Conservation (phyloP, 192 early-diverging fungal genomes). For the Tieghemiomyces parasiticus region DNA sequence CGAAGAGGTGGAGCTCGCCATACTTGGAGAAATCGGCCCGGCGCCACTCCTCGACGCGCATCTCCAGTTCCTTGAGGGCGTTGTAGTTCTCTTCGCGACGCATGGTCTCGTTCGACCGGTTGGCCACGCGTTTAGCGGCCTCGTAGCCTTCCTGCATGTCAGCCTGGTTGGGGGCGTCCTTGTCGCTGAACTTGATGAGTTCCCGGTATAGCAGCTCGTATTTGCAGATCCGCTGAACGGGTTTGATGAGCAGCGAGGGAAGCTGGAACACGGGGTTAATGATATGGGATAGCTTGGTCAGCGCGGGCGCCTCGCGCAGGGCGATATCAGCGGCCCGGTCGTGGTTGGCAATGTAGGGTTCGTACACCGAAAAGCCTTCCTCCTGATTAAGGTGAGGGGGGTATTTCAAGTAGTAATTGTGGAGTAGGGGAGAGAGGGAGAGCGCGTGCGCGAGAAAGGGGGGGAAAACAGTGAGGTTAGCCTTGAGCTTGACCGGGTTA, state of each 20-base stretch:
- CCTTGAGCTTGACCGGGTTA: too few species aligned
- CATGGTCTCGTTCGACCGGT: constrained; percentile 81
- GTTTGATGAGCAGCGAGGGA: constrained; percentile 89
- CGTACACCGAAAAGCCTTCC: constrained; percentile 70
- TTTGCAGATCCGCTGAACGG: constrained; percentile 95
- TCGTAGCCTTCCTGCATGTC: constrained; percentile 59
- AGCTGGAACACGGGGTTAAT: constrained; percentile 79
- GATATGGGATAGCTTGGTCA: constrained; percentile 44
- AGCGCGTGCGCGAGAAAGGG: too few species aligned
- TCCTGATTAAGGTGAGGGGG: constrained; percentile 33
- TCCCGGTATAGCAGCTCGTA: constrained; percentile 81
- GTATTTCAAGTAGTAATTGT: too few species aligned
- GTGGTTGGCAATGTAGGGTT: constrained; percentile 90
- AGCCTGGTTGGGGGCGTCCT: constrained; percentile 32
- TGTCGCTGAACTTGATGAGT: constrained; percentile 45
- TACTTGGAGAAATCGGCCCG: constrained; percentile 57
- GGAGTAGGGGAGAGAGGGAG: too few species aligned
- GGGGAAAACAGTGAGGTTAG: too few species aligned
- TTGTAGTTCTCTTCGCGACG: constrained; percentile 77
- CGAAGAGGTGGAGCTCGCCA: constrained; percentile 70
- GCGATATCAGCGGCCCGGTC: constrained; percentile 54
- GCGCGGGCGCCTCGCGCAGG: constrained; percentile 40
- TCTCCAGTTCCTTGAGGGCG: constrained; percentile 62
- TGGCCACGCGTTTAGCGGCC: constrained; percentile 71
- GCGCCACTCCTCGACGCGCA: constrained; percentile 87